phyloP scores from a whole-genome alignment of 805 yeast genomes.

The Helenozyma rhizophorensis region DNA sequence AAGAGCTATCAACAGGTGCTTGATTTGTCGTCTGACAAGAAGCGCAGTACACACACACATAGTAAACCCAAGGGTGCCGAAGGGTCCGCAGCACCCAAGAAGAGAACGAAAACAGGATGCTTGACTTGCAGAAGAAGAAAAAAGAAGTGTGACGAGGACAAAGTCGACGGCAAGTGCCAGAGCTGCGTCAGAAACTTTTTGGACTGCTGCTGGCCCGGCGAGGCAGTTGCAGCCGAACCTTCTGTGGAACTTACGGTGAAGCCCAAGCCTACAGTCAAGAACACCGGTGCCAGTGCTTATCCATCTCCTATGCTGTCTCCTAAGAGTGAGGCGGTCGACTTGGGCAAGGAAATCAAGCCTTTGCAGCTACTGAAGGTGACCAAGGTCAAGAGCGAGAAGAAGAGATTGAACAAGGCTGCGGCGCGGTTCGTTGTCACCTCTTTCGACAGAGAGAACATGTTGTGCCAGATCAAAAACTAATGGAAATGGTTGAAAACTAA shows the following conservation, averaged over 20 bases:
- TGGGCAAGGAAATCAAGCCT: conserved; percentile 13
- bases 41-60: conserved; percentile 9
- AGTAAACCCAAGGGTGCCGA: conserved; percentile 9
- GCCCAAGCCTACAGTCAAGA: conserved; percentile 1
- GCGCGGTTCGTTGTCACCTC: conserved; percentile 32
- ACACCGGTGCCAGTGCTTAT: conserved; percentile 21
- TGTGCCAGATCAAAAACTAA: conserved; percentile 13
- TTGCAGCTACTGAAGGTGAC: conserved; percentile 5
- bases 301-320: conserved; percentile 33
- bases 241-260: not conserved
- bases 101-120: conserved; percentile 18
- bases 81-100: conserved; percentile 14
- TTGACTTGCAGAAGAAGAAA: conserved; percentile 61
- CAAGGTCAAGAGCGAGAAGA: conserved; percentile 3
- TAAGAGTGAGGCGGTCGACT: conserved; percentile 12
- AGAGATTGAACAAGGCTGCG: conserved; percentile 2
- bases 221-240: conserved; percentile 4
- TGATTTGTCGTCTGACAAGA: conserved; percentile 18
- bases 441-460: conserved; percentile 24
- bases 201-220: conserved; percentile 40
- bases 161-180: conserved; percentile 40
- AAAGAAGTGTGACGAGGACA: conserved; percentile 55
- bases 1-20: conserved; percentile 36
- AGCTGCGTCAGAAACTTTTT: conserved; percentile 42
- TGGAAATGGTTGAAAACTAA: too few species aligned